A percentile compares a stretch with the other conserved stretches of the same genome.
These are phyloP conservation scores for Ilex aquifolium DNA, from an alignment of 257 asterid genomes.

Conservation along the genomic window DNA sequence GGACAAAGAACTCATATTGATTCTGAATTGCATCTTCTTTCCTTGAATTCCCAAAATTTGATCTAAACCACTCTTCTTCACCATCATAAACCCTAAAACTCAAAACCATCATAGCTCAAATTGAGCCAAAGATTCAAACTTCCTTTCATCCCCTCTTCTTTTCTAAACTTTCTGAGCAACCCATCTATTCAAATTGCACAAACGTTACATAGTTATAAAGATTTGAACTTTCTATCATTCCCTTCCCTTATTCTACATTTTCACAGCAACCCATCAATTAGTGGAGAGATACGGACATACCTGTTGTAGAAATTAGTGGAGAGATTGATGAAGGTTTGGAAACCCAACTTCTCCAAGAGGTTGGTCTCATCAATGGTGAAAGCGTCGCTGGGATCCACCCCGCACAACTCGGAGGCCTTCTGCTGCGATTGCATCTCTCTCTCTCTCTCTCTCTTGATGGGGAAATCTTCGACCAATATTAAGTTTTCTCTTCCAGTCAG, in stretches of 20 bases:
- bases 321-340: conserved; percentile 71
- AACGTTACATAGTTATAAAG: not conserved
- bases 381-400: conserved; percentile 56
- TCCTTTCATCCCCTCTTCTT: too few species aligned
- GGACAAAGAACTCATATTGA: conserved; percentile 89
- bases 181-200: not conserved
- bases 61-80: conserved; percentile 89
- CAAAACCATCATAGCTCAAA: not conserved
- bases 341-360: conserved; percentile 76
- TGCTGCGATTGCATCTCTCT: conserved; percentile 68
- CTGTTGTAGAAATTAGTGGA: conserved; percentile 86
- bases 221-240: too few species aligned
- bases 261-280: too few species aligned
- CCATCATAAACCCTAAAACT: conserved; percentile 70
- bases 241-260: too few species aligned
- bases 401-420: conserved; percentile 95
- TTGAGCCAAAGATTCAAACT: not conserved
- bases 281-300: conserved; percentile 24
- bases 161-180: conserved; percentile 1
- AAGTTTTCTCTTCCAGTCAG: too few species aligned
- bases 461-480: too few species aligned
- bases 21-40: conserved; percentile 96
- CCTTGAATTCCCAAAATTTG: conserved; percentile 68
- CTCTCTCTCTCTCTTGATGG: not conserved
- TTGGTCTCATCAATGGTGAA: conserved; percentile 74